A percentile compares a stretch with the other conserved stretches of the same genome.
phyloP scores from a whole-genome alignment of 208 protist species.

The Leishmania guyanensis region DNA sequence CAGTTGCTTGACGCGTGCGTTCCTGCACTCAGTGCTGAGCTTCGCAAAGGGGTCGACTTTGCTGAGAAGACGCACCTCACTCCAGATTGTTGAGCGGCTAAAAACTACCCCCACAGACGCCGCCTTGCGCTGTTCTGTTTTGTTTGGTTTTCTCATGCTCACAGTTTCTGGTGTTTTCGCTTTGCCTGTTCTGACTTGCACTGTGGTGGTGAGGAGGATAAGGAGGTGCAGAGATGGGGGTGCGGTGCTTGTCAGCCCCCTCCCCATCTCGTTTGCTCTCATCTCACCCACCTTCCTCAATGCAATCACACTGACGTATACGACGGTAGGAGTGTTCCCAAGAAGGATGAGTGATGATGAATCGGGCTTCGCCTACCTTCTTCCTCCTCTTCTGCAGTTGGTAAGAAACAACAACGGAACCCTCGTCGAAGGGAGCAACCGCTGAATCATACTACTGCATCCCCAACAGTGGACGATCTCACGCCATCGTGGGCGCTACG shows the following conservation, averaged over 20 bases:
- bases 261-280: background rate
- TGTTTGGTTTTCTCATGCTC: background rate
- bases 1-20: conserved; percentile 72
- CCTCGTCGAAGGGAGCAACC: background rate
- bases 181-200: background rate
- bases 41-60: conserved; percentile 71
- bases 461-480: background rate
- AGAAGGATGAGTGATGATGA: background rate
- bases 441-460: background rate
- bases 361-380: background rate
- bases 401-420: background rate
- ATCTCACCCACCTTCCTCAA: background rate
- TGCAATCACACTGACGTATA: background rate
- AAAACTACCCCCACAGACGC: background rate
- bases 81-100: conserved; percentile 12
- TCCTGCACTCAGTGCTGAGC: conserved; percentile 75
- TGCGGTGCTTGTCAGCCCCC: background rate
- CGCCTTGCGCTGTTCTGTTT: background rate
- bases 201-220: background rate
- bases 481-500: background rate
- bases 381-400: background rate
- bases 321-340: background rate
- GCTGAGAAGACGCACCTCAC: conserved; percentile 33
- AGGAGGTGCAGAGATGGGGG: background rate
- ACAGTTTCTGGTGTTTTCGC: background rate